Percentiles rank a stretch among this genome's conserved stretches.
Conservation (phyloP, 164 flowering plant genomes). For the Piper longum region DNA sequence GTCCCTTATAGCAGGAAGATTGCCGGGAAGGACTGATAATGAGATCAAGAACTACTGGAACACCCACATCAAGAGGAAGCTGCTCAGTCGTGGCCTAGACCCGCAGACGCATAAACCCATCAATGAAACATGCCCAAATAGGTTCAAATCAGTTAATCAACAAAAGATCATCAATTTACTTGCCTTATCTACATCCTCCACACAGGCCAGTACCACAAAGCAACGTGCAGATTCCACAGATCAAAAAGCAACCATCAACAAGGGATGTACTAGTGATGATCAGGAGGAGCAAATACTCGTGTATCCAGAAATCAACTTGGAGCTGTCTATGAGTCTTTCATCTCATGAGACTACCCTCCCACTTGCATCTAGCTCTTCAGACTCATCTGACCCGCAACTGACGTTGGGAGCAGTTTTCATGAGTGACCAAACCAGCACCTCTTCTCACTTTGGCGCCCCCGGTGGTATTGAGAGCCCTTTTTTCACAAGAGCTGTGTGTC, state of each 20-base stretch:
- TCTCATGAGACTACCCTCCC: neutral
- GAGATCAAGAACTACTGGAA: constrained; percentile 60
- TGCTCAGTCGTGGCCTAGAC: constrained; percentile 33
- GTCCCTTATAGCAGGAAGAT: constrained; percentile 48
- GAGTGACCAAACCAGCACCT: neutral
- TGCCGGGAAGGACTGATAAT: constrained; percentile 49
- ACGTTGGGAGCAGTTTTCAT: constrained; percentile 1
- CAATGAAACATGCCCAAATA: constrained; percentile 3
- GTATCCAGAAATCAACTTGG: constrained; percentile 13
- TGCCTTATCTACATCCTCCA: neutral
- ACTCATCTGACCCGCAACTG: constrained; percentile 1
- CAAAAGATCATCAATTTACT: neutral
- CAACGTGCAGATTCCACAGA: constrained; percentile 3
- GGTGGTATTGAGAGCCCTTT: neutral
- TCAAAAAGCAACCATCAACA: constrained; percentile 8
- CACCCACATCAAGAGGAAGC: constrained; percentile 43
- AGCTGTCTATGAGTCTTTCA: constrained; percentile 19
- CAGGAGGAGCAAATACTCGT: neutral
- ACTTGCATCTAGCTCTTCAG: neutral
- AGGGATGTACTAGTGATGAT: constrained; percentile 5
- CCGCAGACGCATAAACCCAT: constrained; percentile 30
- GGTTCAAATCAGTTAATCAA: neutral
- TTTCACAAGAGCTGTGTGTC: constrained; percentile 8
- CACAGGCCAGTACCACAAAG: neutral
- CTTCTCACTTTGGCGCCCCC: neutral